These are phyloP conservation scores for Dictyostelium brefeldianum DNA, from an alignment of 78 protist species.

Conservation along the genomic window DNA sequence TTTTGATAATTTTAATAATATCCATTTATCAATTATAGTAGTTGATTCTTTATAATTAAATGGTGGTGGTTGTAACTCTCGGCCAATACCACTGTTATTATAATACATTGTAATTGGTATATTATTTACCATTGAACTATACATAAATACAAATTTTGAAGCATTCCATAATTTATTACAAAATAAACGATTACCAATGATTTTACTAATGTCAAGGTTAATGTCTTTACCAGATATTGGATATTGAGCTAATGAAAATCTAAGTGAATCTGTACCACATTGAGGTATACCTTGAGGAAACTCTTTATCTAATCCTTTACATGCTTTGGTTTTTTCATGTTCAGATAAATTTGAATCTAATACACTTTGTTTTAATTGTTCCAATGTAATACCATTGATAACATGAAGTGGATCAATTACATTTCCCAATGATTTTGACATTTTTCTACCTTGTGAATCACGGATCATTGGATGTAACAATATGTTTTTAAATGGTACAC, in stretches of 20 bases:
- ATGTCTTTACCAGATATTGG: constrained; percentile 91
- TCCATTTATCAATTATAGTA: constrained; percentile 86
- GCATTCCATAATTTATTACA: constrained; percentile 99
- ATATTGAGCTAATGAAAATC: constrained; percentile 96
- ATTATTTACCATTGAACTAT: background rate
- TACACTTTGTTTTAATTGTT: constrained; percentile 79
- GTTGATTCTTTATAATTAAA: constrained; percentile 39
- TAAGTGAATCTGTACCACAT: constrained; percentile 99
- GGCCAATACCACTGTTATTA: constrained; percentile 29
- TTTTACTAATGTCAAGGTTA: constrained; percentile 95
- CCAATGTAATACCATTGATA: constrained; percentile 92
- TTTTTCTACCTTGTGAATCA: constrained; percentile 96
- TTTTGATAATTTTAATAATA: constrained; percentile 89
- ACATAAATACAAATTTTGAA: constrained; percentile 71
- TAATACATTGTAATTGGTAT: background rate
- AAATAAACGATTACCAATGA: constrained; percentile 94
- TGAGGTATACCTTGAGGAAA: constrained; percentile 98
- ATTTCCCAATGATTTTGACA: constrained; percentile 98
- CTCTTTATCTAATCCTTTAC: constrained; percentile 81
- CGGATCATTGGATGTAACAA: constrained; percentile 97
- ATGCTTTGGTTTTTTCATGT: constrained; percentile 83
- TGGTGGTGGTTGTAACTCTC: background rate
- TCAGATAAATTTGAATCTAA: constrained; percentile 92
- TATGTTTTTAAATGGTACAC: constrained; percentile 95
- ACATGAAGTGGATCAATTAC: constrained; percentile 99